Percentiles rank a stretch among this genome's conserved stretches.
Evolutionary conservation across 83 land plant genomes (phyloP).

Genomic region (Isoetes engelmannii): DNA sequence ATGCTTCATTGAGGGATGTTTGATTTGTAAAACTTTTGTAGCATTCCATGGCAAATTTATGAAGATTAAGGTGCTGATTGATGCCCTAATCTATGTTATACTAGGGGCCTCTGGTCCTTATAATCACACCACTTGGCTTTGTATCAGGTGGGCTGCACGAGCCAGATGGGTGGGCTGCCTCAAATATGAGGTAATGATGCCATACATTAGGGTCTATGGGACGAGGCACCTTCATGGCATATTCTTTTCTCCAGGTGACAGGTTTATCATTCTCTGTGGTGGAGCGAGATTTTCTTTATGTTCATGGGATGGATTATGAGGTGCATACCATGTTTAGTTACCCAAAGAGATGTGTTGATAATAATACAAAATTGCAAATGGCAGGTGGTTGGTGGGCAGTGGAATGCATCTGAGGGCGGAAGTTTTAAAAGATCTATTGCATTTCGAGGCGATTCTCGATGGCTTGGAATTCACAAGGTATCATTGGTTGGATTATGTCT

Average conservation of each 20-base stretch:
- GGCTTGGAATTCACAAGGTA: slow-evolving; percentile 93
- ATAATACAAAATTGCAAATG: background rate
- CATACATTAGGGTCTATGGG: background rate
- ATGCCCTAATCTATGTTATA: too few relatives aligned
- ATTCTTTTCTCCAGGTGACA: slow-evolving; percentile 21
- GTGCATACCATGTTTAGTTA: slow-evolving; percentile 11
- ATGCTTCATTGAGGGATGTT: too few relatives aligned
- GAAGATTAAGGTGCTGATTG: too few relatives aligned
- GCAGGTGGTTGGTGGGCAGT: slow-evolving; percentile 80
- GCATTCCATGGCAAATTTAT: too few relatives aligned
- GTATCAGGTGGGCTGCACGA: slow-evolving; percentile 33
- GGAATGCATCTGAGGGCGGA: slow-evolving; percentile 48
- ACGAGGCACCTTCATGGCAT: background rate
- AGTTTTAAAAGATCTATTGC: slow-evolving; percentile 32
- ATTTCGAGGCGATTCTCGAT: slow-evolving; percentile 86
- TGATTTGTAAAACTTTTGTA: too few relatives aligned
- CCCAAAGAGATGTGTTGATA: background rate
- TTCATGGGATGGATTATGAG: slow-evolving; percentile 42
- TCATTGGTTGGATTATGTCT: background rate
- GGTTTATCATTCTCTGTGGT: slow-evolving; percentile 30
- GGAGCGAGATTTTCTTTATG: slow-evolving; percentile 22
- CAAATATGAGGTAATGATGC: slow-evolving; percentile 30
- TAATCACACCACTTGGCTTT: background rate
- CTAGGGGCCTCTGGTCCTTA: too few relatives aligned
- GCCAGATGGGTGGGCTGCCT: slow-evolving; percentile 37